Evolutionary conservation across 768 basidiomycete genomes (phyloP).

Genomic region (Kwoniella europaea): DNA sequence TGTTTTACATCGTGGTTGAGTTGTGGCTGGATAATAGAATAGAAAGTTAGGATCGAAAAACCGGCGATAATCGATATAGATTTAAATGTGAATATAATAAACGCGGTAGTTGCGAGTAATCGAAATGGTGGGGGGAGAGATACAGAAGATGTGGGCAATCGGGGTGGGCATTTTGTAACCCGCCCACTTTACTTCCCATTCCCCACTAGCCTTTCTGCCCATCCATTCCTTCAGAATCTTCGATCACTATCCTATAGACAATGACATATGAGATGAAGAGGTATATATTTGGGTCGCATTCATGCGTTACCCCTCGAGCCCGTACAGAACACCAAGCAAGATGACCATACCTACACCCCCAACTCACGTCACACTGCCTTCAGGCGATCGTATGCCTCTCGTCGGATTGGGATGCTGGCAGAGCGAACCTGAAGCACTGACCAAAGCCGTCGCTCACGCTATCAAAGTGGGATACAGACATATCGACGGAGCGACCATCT

Average conservation of each 20-base stretch:
- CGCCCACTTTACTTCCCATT: not conserved
- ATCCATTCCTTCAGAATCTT: too few species aligned
- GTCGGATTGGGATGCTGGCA: slow-evolving; percentile 29
- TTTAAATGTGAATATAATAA: too few species aligned
- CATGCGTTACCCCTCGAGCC: not conserved
- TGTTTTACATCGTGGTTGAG: too few species aligned
- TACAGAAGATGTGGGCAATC: not conserved
- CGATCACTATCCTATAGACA: too few species aligned
- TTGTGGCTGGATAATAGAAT: too few species aligned
- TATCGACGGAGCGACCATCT: slow-evolving; percentile 53
- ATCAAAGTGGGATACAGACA: slow-evolving; percentile 48
- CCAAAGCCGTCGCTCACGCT: slow-evolving; percentile 28
- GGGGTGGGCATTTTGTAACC: not conserved
- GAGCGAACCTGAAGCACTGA: slow-evolving; percentile 20
- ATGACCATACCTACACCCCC: slow-evolving; percentile 8
- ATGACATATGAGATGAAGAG: too few species aligned
- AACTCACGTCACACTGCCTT: slow-evolving; percentile 17
- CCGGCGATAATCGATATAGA: too few species aligned
- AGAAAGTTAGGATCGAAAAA: too few species aligned
- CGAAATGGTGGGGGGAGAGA: too few species aligned
- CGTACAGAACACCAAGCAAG: not conserved
- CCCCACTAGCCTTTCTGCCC: not conserved
- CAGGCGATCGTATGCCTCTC: slow-evolving; percentile 20
- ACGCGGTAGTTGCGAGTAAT: too few species aligned
- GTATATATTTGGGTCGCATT: too few species aligned